Conservation (phyloP, 2,329 filamentous ascomycete species). For the Coleophoma cylindrospora region DNA sequence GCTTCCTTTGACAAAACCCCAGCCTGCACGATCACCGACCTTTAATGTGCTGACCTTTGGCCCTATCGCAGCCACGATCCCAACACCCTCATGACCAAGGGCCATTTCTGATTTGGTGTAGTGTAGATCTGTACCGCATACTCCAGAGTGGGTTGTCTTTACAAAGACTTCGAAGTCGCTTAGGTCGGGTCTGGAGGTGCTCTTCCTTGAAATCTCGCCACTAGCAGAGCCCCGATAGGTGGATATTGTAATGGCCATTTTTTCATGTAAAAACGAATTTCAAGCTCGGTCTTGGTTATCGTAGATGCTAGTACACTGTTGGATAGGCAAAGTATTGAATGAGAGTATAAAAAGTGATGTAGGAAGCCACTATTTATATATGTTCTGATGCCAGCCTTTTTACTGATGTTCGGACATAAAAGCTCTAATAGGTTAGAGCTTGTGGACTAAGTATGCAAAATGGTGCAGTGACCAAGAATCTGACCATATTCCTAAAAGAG, state of each 20-base stretch:
- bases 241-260: conserved; percentile 36
- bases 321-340: background rate
- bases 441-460: too few relatives aligned
- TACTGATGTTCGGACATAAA: too few relatives aligned
- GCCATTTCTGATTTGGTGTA: conserved; percentile 26
- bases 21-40: conserved; percentile 37
- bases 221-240: conserved; percentile 56
- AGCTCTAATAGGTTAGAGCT: too few relatives aligned
- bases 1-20: conserved; percentile 33
- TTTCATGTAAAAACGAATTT: background rate
- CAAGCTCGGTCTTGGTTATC: too few relatives aligned
- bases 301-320: too few relatives aligned
- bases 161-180: conserved; percentile 50
- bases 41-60: conserved; percentile 29
- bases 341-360: background rate
- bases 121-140: conserved; percentile 54
- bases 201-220: conserved; percentile 44
- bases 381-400: background rate
- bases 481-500: too few relatives aligned
- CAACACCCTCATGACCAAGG: conserved; percentile 43
- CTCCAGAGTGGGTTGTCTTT: conserved; percentile 56
- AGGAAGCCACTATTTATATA: background rate
- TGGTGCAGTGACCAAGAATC: too few relatives aligned
- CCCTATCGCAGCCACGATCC: conserved; percentile 33
- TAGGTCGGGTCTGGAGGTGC: conserved; percentile 32